A percentile compares a stretch with the other conserved stretches of the same genome.
phyloP scores from a whole-genome alignment of 2,329 filamentous ascomycete genomes.

The Pyrenochaeta sp. region DNA sequence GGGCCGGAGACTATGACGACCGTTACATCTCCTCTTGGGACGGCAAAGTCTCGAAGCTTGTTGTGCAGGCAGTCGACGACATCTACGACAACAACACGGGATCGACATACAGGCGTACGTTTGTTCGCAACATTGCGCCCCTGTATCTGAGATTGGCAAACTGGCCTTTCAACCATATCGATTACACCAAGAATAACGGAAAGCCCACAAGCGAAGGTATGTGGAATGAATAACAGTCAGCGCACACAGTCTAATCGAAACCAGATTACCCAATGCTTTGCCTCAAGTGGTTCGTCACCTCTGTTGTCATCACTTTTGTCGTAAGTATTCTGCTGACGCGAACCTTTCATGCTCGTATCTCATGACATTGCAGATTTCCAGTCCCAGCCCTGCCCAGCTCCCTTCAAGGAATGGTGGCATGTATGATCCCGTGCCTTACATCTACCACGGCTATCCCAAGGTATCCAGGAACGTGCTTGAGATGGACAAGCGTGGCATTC shows the following conservation, averaged over 20 bases:
- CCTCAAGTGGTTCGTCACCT: constrained; percentile 39
- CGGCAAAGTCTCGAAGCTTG: constrained; percentile 36
- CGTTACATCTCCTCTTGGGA: constrained; percentile 41
- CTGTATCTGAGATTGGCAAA: constrained; percentile 37
- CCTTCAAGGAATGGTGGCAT: constrained; percentile 26
- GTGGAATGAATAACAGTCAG: neutral
- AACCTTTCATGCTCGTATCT: neutral
- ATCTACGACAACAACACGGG: constrained; percentile 38
- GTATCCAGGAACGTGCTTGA: constrained; percentile 39
- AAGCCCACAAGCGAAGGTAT: constrained; percentile 28
- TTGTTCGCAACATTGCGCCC: constrained; percentile 38
- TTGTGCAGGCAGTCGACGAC: constrained; percentile 42
- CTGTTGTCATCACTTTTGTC: constrained; percentile 30
- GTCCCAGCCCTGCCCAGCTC: constrained; percentile 21
- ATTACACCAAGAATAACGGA: constrained; percentile 26
- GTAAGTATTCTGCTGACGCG: constrained; percentile 25
- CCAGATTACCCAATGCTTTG: constrained; percentile 33
- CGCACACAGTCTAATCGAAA: constrained; percentile 1
- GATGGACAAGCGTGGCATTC: constrained; percentile 15
- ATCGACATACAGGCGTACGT: constrained; percentile 38
- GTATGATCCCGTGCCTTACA: constrained; percentile 39
- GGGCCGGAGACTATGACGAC: constrained; percentile 38
- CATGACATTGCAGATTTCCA: constrained; percentile 23
- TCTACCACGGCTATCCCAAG: constrained; percentile 40
- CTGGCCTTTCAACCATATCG: constrained; percentile 40